These are phyloP conservation scores for Nigrospora sphaerica DNA, from an alignment of 2,329 filamentous ascomycete species.

Conservation along the genomic window DNA sequence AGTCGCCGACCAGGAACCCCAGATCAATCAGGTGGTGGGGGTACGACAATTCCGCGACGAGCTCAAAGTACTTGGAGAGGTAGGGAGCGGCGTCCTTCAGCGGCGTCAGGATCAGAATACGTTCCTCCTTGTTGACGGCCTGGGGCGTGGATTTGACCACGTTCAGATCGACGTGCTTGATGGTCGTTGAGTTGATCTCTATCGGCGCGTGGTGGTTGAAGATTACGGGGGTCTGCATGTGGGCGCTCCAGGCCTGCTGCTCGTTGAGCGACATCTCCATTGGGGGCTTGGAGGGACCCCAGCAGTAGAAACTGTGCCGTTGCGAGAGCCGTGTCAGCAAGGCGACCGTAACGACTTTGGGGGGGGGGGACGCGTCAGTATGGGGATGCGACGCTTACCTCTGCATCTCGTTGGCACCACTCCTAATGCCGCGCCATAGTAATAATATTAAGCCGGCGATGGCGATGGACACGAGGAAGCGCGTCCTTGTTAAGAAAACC, in stretches of 20 bases:
- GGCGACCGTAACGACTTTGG: not conserved
- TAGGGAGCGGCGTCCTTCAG: conserved; percentile 81
- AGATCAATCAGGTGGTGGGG: conserved; percentile 94
- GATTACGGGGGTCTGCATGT: conserved; percentile 85
- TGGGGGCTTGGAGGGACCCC: conserved; percentile 89
- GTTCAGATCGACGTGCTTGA: conserved; percentile 79
- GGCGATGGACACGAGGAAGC: conserved; percentile 68
- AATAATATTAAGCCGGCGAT: conserved; percentile 66
- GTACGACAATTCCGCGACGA: conserved; percentile 83
- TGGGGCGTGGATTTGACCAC: conserved; percentile 72
- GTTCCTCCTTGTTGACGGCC: conserved; percentile 74
- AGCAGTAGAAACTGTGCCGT: conserved; percentile 80
- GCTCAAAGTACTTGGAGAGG: conserved; percentile 86
- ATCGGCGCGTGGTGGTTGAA: conserved; percentile 93
- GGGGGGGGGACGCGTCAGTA: not conserved
- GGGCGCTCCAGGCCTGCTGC: conserved; percentile 79
- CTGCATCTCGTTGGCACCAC: conserved; percentile 80
- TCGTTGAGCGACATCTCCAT: conserved; percentile 94
- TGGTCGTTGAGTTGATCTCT: conserved; percentile 73
- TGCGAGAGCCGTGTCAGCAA: conserved; percentile 9
- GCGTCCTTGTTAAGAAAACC: conserved; percentile 66
- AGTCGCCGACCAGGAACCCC: conserved; percentile 90
- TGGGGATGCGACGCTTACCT: conserved; percentile 51
- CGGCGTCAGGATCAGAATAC: conserved; percentile 85
- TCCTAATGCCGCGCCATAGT: conserved; percentile 81